Percentiles rank a stretch among this genome's conserved stretches.
Conservation (phyloP, 192 early-diverging fungal genomes). For the Linderina pennispora region DNA sequence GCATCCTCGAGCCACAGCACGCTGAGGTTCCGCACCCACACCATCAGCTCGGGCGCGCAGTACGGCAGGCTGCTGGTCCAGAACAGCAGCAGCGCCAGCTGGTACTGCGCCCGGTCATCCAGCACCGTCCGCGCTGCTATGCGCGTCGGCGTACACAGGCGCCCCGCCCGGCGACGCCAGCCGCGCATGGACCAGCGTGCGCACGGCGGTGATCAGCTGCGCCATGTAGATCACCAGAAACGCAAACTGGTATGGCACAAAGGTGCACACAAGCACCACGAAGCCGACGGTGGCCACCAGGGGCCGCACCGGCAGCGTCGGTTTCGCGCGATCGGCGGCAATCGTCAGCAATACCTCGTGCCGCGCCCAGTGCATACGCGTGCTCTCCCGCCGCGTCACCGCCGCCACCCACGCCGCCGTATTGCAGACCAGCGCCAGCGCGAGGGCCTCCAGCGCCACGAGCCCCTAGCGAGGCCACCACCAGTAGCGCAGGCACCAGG, state of each 20-base stretch:
- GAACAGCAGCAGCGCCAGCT: conserved; percentile 62
- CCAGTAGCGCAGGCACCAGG: conserved; percentile 20
- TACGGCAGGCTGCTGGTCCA: conserved; percentile 67
- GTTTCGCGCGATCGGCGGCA: conserved; percentile 1
- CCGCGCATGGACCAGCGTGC: conserved; percentile 37
- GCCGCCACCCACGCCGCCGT: conserved; percentile 2
- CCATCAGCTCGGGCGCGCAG: conserved; percentile 67
- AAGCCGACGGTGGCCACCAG: conserved; percentile 27
- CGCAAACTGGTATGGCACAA: conserved; percentile 73
- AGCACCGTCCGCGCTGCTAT: conserved; percentile 1
- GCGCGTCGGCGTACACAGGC: conserved; percentile 14
- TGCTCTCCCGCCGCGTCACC: conserved; percentile 1
- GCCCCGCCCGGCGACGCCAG: conserved; percentile 1
- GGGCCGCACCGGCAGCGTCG: conserved; percentile 7
- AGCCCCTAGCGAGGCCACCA: conserved; percentile 35
- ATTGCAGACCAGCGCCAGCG: conserved; percentile 11
- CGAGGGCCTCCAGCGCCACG: conserved; percentile 21
- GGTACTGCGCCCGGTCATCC: conserved; percentile 51
- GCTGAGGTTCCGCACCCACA: conserved; percentile 75
- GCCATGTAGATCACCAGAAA: conserved; percentile 61
- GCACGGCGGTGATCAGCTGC: conserved; percentile 45
- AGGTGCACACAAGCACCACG: conserved; percentile 52
- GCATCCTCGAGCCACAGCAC: conserved; percentile 79
- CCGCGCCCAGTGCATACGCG: conserved; percentile 2
- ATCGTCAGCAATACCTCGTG: conserved; percentile 2